Conservation (phyloP, 2,329 filamentous ascomycete genomes). For the Pseudocercospora cruenta region DNA sequence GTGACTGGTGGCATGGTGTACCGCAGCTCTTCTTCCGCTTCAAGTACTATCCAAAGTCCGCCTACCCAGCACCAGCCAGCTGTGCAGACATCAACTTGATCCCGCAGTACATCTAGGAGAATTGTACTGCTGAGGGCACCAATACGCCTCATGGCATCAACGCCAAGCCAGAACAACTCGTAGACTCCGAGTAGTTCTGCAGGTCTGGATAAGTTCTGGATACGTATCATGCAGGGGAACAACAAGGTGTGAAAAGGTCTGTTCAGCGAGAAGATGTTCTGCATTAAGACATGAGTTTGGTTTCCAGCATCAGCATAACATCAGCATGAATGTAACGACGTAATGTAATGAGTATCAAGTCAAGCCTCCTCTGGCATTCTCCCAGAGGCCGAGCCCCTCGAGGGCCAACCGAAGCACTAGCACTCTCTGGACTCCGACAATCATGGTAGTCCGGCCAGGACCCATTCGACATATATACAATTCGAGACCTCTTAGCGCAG, state of each 20-base stretch:
- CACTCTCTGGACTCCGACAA: no score
- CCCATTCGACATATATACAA: no score
- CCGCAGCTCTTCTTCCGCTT: conserved; percentile 40
- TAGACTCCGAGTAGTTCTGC: background rate
- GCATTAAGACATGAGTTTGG: background rate
- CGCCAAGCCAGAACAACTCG: background rate
- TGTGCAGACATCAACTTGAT: conserved; percentile 38
- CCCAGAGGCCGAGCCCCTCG: background rate
- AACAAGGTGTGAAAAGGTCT: background rate
- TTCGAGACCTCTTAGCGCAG: no score
- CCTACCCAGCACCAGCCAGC: conserved; percentile 29
- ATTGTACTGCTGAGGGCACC: background rate
- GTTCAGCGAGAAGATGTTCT: background rate
- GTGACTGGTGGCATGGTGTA: conserved; percentile 40
- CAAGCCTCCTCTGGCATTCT: background rate
- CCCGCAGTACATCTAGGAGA: conserved; percentile 34
- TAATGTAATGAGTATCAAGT: background rate
- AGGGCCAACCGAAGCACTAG: no score
- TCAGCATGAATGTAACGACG: background rate
- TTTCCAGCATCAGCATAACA: background rate
- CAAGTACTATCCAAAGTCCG: conserved; percentile 24
- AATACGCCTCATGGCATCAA: background rate
- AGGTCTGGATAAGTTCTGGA: background rate
- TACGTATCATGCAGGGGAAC: background rate
- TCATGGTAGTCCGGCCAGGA: no score